Percentiles rank a stretch among this genome's conserved stretches.
Conservation (phyloP, 2,329 filamentous ascomycete species). For the Trichoderma endophyticum region DNA sequence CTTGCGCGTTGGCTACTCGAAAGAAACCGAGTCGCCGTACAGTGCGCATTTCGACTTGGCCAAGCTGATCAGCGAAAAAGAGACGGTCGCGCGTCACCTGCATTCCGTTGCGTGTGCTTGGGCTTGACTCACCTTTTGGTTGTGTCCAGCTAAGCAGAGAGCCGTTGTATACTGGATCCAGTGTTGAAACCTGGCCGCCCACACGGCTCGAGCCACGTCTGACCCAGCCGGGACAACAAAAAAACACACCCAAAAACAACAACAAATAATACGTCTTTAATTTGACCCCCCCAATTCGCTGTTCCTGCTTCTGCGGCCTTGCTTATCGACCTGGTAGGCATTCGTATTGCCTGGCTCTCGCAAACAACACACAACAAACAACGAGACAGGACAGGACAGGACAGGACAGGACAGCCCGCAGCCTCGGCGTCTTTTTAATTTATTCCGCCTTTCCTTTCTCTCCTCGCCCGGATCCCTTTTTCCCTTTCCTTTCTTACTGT, state of each 20-base stretch:
- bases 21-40: not conserved
- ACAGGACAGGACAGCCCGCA: not conserved
- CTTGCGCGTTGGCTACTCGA: not conserved
- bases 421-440: not conserved
- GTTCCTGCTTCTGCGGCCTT: not conserved
- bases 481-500: not conserved
- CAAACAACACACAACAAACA: not conserved
- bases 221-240: not conserved
- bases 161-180: not conserved
- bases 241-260: not conserved
- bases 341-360: not conserved
- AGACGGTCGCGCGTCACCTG: constrained; percentile 5
- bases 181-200: not conserved
- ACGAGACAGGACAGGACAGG: not conserved
- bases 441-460: not conserved
- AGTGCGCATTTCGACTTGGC: not conserved
- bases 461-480: not conserved
- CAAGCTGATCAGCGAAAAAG: not conserved
- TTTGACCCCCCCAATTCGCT: not conserved
- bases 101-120: not conserved
- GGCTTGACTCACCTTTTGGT: not conserved
- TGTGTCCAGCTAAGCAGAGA: not conserved
- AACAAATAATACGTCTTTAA: constrained; percentile 2
- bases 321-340: not conserved
- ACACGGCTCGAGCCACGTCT: constrained; percentile 15